phyloP scores from a whole-genome alignment of 805 yeast species.

The Wickerhamomyces kurtzmanii region DNA sequence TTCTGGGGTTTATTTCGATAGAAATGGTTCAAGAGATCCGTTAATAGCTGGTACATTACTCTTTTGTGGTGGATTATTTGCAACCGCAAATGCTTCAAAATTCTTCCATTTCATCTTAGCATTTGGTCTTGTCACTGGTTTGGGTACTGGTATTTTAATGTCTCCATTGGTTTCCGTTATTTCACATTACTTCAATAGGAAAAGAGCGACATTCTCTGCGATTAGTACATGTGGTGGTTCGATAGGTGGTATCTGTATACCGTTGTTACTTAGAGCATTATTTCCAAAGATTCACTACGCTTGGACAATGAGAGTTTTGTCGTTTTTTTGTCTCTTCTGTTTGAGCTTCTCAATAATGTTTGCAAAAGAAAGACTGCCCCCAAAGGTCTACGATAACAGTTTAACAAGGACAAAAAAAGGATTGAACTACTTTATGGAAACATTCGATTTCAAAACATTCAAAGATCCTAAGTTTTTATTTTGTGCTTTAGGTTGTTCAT shows the following conservation, averaged over 20 bases:
- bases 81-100: constrained; percentile 41
- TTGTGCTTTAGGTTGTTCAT: constrained; percentile 31
- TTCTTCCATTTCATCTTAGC: constrained; percentile 55
- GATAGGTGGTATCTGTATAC: constrained; percentile 46
- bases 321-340: constrained; percentile 33
- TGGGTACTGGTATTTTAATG: constrained; percentile 51
- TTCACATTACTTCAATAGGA: constrained; percentile 55
- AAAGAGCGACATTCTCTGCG: constrained; percentile 48
- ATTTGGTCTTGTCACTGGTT: constrained; percentile 45
- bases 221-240: constrained; percentile 46
- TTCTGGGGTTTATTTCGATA: constrained; percentile 54
- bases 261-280: constrained; percentile 39
- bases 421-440: constrained; percentile 15
- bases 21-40: constrained; percentile 42
- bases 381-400: too few relatives aligned
- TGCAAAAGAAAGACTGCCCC: constrained; percentile 30
- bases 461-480: constrained; percentile 32
- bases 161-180: constrained; percentile 54
- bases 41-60: constrained; percentile 33
- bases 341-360: constrained; percentile 23
- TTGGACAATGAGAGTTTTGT: constrained; percentile 52
- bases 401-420: constrained; percentile 15
- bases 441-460: constrained; percentile 29
- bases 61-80: constrained; percentile 43
- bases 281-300: constrained; percentile 41